Evolutionary conservation across 352 stramenopile genomes (phyloP).

Genomic region (Phytopythium aichiense): DNA sequence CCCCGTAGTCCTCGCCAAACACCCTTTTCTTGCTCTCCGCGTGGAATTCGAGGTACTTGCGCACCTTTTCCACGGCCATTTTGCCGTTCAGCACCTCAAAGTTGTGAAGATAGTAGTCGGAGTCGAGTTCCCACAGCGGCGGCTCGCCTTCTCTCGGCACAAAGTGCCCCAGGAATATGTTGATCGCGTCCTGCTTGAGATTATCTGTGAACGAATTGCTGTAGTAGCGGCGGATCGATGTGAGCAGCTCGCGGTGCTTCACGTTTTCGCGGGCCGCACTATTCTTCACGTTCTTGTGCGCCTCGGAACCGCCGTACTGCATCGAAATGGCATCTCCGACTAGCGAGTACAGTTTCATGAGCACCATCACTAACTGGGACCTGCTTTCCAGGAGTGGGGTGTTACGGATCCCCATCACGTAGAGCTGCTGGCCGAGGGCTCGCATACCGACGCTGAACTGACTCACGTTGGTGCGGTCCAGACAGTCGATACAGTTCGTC

Average conservation of each 20-base stretch:
- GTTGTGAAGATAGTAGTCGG: conserved; percentile 91
- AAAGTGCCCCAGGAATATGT: conserved; percentile 97
- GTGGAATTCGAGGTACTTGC: conserved; percentile 56
- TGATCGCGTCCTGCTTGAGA: conserved; percentile 99
- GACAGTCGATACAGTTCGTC: conserved; percentile 99
- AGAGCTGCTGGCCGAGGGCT: conserved; percentile 94
- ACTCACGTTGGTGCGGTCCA: conserved; percentile 86
- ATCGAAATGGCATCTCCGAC: conserved; percentile 98
- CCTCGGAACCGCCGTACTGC: conserved; percentile 99
- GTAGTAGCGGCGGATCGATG: conserved; percentile 98
- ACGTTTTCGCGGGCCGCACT: conserved; percentile 78
- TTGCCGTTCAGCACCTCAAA: conserved; percentile 78
- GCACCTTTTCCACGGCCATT: conserved; percentile 55
- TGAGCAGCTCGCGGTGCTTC: conserved; percentile 97
- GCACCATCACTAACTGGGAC: conserved; percentile 92
- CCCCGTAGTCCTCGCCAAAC: conserved; percentile 25
- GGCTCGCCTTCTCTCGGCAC: conserved; percentile 60
- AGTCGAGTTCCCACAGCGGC: conserved; percentile 82
- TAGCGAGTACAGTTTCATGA: conserved; percentile 98
- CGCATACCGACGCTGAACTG: conserved; percentile 86
- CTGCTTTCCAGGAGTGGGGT: conserved; percentile 76
- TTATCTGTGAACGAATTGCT: conserved; percentile 99
- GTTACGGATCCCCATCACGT: conserved; percentile 96
- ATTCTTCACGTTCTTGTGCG: conserved; percentile 98
- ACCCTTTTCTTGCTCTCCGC: conserved; percentile 55